Base-by-base conservation (phyloP, 805 yeast genomes). In the Ogataea dorogensis region DNA sequence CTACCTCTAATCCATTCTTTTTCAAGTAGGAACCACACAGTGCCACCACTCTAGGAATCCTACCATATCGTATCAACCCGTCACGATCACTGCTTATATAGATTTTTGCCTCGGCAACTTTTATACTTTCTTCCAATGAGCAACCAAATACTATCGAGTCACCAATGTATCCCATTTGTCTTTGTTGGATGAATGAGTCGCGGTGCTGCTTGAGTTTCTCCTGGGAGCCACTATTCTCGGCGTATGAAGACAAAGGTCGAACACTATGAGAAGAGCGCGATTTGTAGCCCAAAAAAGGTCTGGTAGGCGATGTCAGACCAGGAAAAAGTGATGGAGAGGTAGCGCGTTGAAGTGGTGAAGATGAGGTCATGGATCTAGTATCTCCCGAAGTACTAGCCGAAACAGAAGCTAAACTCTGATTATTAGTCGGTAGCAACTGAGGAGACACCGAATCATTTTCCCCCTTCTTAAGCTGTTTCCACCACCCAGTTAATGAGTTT, bases 11-110 rank as follows among this genome's bases (percentile, higher is more conserved):
- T 2, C 83, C 95, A 45, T 86, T 77, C 30, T 77, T 75, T 54
- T 93, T 91, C 42, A 93, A 63, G 53, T 64, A 89, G 0, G 85
- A 80, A 1, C 98, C 97, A 64, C 98, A 91, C 49, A 87, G 84
- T 11, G 97, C 98, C n/a, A 93, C 94, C 10, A 93, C 83, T 12
- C 87, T 74, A 0, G 99, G 99, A 13, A 93, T 86, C 35, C 79
- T 70, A 15, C 98, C 98, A 56, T 86, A 93, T 32, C 81, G 78
- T 20, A 84, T 75, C 40, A 79, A 75, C 17, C 79, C 81, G 48
- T 79, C 78, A 44, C 77, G 77, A 51, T 72, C 70, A 44, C 75
- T 73, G 28, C 81, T 68, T 6, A 84, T 75, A 23, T 81, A 75
- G 35, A 87, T 84, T 31, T 77, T 72, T 12, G 89, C 95, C 40